Percentiles rank a stretch among this genome's conserved stretches.
Conservation (phyloP, 352 stramenopile genomes). For the Phytophthora brassicae region DNA sequence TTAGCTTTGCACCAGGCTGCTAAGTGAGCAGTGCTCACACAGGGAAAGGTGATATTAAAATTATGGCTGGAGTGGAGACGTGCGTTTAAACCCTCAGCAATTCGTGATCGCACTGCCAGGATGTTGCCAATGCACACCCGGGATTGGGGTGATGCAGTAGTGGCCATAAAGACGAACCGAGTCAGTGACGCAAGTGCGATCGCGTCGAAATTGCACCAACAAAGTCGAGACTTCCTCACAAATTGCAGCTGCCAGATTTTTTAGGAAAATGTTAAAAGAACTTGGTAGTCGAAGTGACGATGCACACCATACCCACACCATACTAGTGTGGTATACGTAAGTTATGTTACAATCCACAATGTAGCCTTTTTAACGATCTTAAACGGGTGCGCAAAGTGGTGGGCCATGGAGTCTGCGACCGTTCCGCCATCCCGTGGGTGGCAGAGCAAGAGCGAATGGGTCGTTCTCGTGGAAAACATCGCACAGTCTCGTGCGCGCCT, state of each 20-base stretch:
- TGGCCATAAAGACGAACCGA: no score
- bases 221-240: background rate
- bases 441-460: constrained; percentile 77
- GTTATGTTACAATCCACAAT: background rate
- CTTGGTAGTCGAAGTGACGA: background rate
- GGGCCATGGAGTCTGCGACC: constrained; percentile 11
- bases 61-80: background rate
- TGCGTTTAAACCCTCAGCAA: constrained; percentile 1
- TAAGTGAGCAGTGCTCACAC: no score
- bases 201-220: no score
- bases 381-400: constrained; percentile 6
- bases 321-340: background rate
- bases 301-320: background rate
- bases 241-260: constrained; percentile 1
- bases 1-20: constrained; percentile 6
- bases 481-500: constrained; percentile 71
- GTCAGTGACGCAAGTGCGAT: background rate
- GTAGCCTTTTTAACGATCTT: constrained; percentile 19
- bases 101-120: background rate
- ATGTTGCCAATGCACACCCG: no score
- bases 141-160: no score
- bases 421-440: constrained; percentile 27
- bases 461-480: constrained; percentile 80
- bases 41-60: no score
- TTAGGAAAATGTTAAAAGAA: no score